Base-by-base conservation (phyloP, 2,329 filamentous ascomycete genomes). In the Alternaria sp. region DNA sequence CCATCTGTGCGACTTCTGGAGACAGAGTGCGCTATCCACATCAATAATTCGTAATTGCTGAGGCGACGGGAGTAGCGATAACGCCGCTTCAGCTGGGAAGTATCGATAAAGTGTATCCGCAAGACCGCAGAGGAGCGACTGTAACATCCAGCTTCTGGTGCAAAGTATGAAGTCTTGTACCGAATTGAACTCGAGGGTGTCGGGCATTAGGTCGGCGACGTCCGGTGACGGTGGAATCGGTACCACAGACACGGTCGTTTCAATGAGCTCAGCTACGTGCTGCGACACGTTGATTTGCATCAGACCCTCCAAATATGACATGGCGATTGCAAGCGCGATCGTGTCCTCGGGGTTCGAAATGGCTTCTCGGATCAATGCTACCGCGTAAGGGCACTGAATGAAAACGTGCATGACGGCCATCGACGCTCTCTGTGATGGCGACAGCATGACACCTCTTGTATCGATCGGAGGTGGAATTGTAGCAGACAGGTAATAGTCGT, bases 361-460 rank as follows among this genome's bases (percentile, higher is more conserved):
- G 3, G 71, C 70, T 43, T 71, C 50, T 13, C 73, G 64, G 12
- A 72, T 61, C 26, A 75, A 56, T 19, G 65, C 67, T 10, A 72
- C 68, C 7, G 74, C 62, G 9, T 70, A 67, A n/a, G 74, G 74
- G 23, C 73, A 66, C 55, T 76, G 74, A 8, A 77, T 68, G 54
- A 70, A 70, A 4, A 70, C 61, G 54, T 77, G 74, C 74, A 77
- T 77, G n/a, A 74, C 71, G 4, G 70, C 62, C 43, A 71, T 63
- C 2, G 73, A 73, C 10, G 69, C 68, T 54, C 68, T 62, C 30
- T 74, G 70, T n/a, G 52, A 64, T 50, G 69, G 57, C 4, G 59
- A 65, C 4, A 67, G 55, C 6, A 19, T 44, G 32, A 65, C 54
- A 12, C 17, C 7, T 11, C 52, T 51, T 10, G 65, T 51, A 2